Base-by-base conservation (phyloP, 331 rosid genomes). In the Spiraea crenata region DNA sequence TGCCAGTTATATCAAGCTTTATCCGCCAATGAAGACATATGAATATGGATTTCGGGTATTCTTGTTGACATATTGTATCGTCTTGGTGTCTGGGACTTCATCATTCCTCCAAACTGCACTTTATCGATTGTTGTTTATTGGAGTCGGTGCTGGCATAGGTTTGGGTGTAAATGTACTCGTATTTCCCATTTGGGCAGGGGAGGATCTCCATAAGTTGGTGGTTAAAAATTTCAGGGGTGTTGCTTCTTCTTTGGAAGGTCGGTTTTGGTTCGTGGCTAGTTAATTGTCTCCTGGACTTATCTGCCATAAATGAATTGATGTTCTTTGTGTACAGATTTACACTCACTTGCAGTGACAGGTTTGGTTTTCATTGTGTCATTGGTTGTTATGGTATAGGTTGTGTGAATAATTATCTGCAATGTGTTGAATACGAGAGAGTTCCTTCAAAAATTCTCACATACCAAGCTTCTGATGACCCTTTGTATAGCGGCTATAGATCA, bases 101-200 rank as follows among this genome's bases (percentile, higher is more conserved):
- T 75, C 80, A 5, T 90, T 90, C 77, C 50, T 90, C 50, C 45
- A 46, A 57, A 90, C 92, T 39, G 91, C 93, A 4, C 35, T 80
- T 20, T 85, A 83, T 72, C 90, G 96, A 57, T 76, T 86, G 15
- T 2, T 88, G 59, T 82, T 90, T 50, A 90, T 90, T 69, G 96
- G 74, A 63, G 79, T 90, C 20, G 96, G 96, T 68, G 96, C 90
- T 12, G 77, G 77, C 31, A 73, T 83, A 51, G 54, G 88, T 80
- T 74, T 90, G 59, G 50, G 76, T 63, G 84, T 90, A 34, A 90
- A 90, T 75, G 81, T 88, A 71, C 83, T 76, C 34, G 66, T 90
- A 49, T 84, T 49, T 67, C 96, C 96, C 55, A 90, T 90, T 52
- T 90, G 96, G 96, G 68, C 96, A 25, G 96, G 96, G 57, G 96